phyloP scores from a whole-genome alignment of 768 basidiomycete species.

The Tulasnella sp. region DNA sequence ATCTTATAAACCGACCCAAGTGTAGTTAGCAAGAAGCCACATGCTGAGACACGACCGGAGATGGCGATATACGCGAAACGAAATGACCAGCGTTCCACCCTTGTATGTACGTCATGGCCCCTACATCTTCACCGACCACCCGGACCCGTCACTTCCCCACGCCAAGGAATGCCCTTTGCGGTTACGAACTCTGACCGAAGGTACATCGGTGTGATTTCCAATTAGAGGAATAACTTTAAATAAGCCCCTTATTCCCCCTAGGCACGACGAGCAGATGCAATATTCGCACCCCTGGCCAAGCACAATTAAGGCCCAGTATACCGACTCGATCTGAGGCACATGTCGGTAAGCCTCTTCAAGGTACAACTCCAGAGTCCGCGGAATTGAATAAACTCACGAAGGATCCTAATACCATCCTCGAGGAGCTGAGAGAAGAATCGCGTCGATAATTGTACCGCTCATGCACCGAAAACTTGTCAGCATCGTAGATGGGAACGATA shows the following conservation, averaged over 20 bases:
- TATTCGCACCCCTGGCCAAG: constrained; percentile 27
- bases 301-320: constrained; percentile 26
- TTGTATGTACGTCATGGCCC: constrained; percentile 29
- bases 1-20: too few relatives aligned
- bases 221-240: too few relatives aligned
- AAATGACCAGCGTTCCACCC: constrained; percentile 29
- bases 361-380: too few relatives aligned
- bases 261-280: too few relatives aligned
- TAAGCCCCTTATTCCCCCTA: too few relatives aligned
- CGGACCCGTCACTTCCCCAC: constrained; percentile 22
- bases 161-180: constrained; percentile 27
- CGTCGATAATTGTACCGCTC: neutral
- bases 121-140: constrained; percentile 27
- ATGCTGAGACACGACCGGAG: neutral
- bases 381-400: constrained; percentile 10
- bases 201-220: constrained; percentile 21
- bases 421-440: constrained; percentile 21
- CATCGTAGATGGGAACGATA: too few relatives aligned
- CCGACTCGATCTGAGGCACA: constrained; percentile 26
- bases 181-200: constrained; percentile 25
- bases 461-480: too few relatives aligned
- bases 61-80: constrained; percentile 18
- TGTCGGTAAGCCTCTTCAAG: neutral
- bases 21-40: too few relatives aligned
- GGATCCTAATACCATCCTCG: constrained; percentile 24